These are phyloP conservation scores for Fusarium udum DNA, from an alignment of 2,329 filamentous ascomycete species.

Conservation along the genomic window DNA sequence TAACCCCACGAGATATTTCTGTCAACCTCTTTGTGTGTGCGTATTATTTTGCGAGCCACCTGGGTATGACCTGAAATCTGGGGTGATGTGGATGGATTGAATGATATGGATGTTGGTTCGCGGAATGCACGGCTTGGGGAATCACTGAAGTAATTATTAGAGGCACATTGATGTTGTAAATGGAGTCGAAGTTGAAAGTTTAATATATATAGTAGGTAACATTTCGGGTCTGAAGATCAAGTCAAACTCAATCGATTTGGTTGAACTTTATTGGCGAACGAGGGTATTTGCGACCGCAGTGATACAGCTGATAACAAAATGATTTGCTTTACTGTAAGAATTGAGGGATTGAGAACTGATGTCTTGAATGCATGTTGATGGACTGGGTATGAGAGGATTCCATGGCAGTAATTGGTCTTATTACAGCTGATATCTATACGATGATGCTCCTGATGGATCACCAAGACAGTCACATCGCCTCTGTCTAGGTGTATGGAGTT, in stretches of 20 bases:
- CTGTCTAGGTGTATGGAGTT: constrained; percentile 2
- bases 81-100: constrained; percentile 4
- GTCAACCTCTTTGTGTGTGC: no score
- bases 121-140: not conserved
- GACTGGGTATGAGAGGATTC: not conserved
- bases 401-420: not conserved
- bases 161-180: not conserved
- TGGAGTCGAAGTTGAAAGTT: not conserved
- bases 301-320: not conserved
- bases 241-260: constrained; percentile 26
- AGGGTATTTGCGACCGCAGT: not conserved
- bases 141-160: not conserved
- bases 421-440: not conserved
- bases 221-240: constrained; percentile 13
- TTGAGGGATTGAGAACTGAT: not conserved
- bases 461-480: constrained; percentile 16
- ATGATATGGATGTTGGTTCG: not conserved
- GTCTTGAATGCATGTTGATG: not conserved
- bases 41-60: no score
- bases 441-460: constrained; percentile 4
- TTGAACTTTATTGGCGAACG: constrained; percentile 13
- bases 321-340: not conserved
- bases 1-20: no score
- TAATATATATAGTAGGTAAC: not conserved
- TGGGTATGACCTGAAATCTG: constrained; percentile 17